phyloP scores from a whole-genome alignment of 371 early-diverging fungal species.

The Mortierella sp. region DNA sequence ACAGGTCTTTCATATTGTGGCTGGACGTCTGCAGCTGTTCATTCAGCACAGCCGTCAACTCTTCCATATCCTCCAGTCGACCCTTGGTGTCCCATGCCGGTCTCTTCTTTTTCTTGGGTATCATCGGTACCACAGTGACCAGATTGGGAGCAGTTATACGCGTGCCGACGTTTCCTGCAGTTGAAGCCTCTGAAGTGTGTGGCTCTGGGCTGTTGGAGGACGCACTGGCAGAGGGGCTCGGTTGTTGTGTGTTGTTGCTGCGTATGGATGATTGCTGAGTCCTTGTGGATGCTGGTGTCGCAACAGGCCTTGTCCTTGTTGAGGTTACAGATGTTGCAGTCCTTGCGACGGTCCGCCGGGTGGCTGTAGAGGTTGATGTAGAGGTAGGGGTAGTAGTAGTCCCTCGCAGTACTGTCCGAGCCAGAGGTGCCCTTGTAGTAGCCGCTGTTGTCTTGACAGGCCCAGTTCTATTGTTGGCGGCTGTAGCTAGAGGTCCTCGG shows the following conservation, averaged over 20 bases:
- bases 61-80: slow-evolving; percentile 71
- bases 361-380: background rate
- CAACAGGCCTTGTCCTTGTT: slow-evolving; percentile 4
- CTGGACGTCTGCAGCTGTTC: slow-evolving; percentile 50
- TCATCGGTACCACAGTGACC: background rate
- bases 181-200: background rate
- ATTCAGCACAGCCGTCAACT: slow-evolving; percentile 48
- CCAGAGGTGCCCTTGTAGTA: slow-evolving; percentile 13
- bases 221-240: slow-evolving; percentile 22
- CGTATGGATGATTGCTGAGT: background rate
- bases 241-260: slow-evolving; percentile 21
- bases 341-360: background rate
- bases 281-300: slow-evolving; percentile 4
- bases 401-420: slow-evolving; percentile 16
- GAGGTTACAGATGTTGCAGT: slow-evolving; percentile 10
- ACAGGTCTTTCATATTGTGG: slow-evolving; percentile 46
- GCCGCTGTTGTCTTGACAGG: background rate
- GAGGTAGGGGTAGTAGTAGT: background rate
- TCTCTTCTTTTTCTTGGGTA: slow-evolving; percentile 63
- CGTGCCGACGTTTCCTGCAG: background rate
- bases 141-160: slow-evolving; percentile 7
- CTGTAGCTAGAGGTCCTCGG: background rate
- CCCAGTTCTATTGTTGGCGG: background rate
- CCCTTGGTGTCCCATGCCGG: slow-evolving; percentile 77
- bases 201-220: slow-evolving; percentile 14